Percentiles rank a stretch among this genome's conserved stretches.
phyloP scores from a whole-genome alignment of 768 basidiomycete genomes.

The Phlebiopsis flavidoalba region DNA sequence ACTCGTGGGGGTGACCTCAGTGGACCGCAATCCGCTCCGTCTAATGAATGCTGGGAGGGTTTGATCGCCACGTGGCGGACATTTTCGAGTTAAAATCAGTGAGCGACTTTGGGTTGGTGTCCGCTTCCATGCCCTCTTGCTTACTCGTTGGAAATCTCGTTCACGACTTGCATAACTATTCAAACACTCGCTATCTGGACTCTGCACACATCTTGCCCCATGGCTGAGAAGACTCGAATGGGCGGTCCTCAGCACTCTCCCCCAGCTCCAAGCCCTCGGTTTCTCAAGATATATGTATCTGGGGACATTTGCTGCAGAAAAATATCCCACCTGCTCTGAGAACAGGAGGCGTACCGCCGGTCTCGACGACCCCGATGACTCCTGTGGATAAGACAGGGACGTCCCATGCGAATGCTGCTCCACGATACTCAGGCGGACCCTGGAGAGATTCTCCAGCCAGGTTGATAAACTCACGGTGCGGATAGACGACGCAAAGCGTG shows the following conservation, averaged over 20 bases:
- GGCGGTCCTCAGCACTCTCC: neutral
- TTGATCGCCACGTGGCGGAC: neutral
- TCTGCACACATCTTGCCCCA: neutral
- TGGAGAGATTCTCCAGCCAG: constrained; percentile 60
- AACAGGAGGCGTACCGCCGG: neutral
- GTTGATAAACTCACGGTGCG: constrained; percentile 47
- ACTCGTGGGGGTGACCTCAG: neutral
- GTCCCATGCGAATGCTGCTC: constrained; percentile 65
- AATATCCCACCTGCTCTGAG: constrained; percentile 24
- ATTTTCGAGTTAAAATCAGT: neutral
- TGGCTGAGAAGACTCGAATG: neutral
- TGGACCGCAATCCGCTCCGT: neutral
- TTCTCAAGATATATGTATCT: constrained; percentile 31
- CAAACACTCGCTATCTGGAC: neutral
- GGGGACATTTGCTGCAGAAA: constrained; percentile 53
- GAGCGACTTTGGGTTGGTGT: neutral
- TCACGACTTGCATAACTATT: neutral
- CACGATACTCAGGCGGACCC: constrained; percentile 69
- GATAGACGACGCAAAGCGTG: constrained; percentile 47
- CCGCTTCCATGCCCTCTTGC: neutral
- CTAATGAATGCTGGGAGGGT: neutral
- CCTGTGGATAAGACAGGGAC: constrained; percentile 62
- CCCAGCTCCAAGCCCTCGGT: constrained; percentile 11
- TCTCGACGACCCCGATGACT: constrained; percentile 27
- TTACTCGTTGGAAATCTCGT: neutral